Evolutionary conservation across 2,329 filamentous ascomycete species (phyloP), one percentile per base, ranked within the genome.

Genomic region (Drechslerella dactyloides): DNA sequence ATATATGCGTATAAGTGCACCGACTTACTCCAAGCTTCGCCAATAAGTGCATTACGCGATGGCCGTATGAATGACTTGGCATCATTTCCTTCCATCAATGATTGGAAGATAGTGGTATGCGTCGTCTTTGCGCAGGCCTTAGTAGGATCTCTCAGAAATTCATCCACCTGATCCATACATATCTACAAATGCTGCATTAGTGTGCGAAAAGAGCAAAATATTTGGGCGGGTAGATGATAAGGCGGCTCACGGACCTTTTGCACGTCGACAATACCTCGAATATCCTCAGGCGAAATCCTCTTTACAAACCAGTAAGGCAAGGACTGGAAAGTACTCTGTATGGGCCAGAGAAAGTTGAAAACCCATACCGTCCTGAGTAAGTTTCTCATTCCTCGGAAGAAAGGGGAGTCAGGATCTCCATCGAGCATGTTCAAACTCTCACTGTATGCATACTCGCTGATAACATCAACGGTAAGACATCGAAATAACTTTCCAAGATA

Each of bases 401-500:
- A 51, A 15, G 23, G 46, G 23, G 46, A 13, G 15, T 51, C 19
- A 3, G 46, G 46, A 54, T 46, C 50, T 1, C 35, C 50, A 15
- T 21, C 11, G 19, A 62, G 42, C 1, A 40, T 8, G 2, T 40
- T 33, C 27, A 53, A 53, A 7, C 27, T 46, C 35, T 62, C 58
- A 13, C 59, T 56, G 11, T 56, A 48, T n/a, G 35, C 51, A 33
- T 63, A 63, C 42, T 63, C 59, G 27, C 51, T 63, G n/a, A 63
- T 56, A 10, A 62, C 37, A 33, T 62, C 58, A 1, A 37, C 50
- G 1, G 58, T 54, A 46, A 54, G 50, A 19, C 58, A 17, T 54
- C 58, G 51, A 13, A 62, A 27, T 11, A 62, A 33, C 10, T 54
- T 62, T 1, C 27, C 10, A 11, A 62, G 8, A 7, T 62, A 30